phyloP scores from a whole-genome alignment of 1,284 basidiomycete genomes.

The Coniophora puteana region DNA sequence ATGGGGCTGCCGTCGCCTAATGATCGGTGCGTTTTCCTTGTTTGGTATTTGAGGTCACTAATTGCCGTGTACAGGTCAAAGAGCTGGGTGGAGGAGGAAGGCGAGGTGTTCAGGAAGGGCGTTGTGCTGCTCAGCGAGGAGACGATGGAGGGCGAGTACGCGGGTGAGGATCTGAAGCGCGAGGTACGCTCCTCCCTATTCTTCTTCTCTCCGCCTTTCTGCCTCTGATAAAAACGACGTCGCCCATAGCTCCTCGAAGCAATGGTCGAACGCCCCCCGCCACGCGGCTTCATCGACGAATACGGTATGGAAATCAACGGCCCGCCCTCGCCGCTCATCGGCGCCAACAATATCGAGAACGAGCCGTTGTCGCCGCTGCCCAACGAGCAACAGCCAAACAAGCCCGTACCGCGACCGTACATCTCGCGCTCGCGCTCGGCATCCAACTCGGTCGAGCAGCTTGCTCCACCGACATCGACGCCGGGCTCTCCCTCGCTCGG shows the following conservation, averaged over 20 bases:
- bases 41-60: slow-evolving; percentile 3
- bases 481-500: neutral
- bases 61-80: slow-evolving; percentile 45
- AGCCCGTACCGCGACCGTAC: slow-evolving; percentile 51
- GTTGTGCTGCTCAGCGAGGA: slow-evolving; percentile 74
- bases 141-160: slow-evolving; percentile 82
- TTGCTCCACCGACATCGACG: neutral
- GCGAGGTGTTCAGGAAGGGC: slow-evolving; percentile 91
- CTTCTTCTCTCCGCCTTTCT: slow-evolving; percentile 46
- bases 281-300: slow-evolving; percentile 50
- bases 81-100: slow-evolving; percentile 84
- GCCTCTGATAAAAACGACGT: slow-evolving; percentile 53
- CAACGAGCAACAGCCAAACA: slow-evolving; percentile 25
- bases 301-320: slow-evolving; percentile 39
- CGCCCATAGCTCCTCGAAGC: slow-evolving; percentile 44
- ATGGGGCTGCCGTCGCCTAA: slow-evolving; percentile 44
- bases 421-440: slow-evolving; percentile 50
- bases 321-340: slow-evolving; percentile 9
- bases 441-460: slow-evolving; percentile 32
- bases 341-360: slow-evolving; percentile 17
- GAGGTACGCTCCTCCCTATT: slow-evolving; percentile 53
- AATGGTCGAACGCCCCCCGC: slow-evolving; percentile 50
- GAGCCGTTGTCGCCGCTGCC: slow-evolving; percentile 17
- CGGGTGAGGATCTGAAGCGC: slow-evolving; percentile 78
- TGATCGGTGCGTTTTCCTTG: slow-evolving; percentile 44